These are phyloP conservation scores for Camellia granthamiana DNA, from an alignment of 148 eudicot species.

Conservation along the genomic window DNA sequence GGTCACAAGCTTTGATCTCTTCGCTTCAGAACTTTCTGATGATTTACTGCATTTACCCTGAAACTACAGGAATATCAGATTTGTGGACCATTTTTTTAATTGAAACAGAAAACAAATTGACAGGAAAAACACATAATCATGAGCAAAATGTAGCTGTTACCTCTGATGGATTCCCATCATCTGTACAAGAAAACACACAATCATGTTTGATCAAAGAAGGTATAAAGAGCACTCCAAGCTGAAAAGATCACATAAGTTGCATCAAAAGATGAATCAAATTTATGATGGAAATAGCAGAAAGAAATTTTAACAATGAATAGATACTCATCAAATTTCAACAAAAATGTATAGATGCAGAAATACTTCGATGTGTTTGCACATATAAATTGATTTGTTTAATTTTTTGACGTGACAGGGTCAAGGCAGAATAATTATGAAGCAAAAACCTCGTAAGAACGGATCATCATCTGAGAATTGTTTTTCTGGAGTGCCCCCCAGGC, in stretches of 20 bases:
- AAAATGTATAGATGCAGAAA: not conserved
- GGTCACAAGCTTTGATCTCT: conserved; percentile 65
- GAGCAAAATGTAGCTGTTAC: conserved; percentile 27
- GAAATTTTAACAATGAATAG: not conserved
- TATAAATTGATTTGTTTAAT: not conserved
- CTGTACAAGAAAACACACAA: conserved; percentile 75
- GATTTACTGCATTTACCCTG: conserved; percentile 35
- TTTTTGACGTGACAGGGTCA: not conserved
- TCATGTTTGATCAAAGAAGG: conserved; percentile 41
- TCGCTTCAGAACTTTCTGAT: conserved; percentile 22
- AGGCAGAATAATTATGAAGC: not conserved
- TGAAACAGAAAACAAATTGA: not conserved
- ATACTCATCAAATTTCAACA: not conserved
- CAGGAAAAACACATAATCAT: not conserved
- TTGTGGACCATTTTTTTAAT: not conserved
- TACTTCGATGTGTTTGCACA: not conserved
- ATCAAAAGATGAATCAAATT: not conserved
- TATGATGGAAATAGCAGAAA: not conserved
- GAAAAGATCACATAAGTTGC: conserved; percentile 18
- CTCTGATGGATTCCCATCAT: conserved; percentile 31
- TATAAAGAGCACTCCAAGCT: conserved; percentile 90
- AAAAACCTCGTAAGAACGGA: conserved; percentile 94
- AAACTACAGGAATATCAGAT: conserved; percentile 6
- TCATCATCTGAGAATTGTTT: conserved; percentile 85
- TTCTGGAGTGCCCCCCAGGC: conserved; percentile 99